These are phyloP conservation scores for Pyrus hybrid DNA, from an alignment of 331 rosid genomes.

Conservation along the genomic window DNA sequence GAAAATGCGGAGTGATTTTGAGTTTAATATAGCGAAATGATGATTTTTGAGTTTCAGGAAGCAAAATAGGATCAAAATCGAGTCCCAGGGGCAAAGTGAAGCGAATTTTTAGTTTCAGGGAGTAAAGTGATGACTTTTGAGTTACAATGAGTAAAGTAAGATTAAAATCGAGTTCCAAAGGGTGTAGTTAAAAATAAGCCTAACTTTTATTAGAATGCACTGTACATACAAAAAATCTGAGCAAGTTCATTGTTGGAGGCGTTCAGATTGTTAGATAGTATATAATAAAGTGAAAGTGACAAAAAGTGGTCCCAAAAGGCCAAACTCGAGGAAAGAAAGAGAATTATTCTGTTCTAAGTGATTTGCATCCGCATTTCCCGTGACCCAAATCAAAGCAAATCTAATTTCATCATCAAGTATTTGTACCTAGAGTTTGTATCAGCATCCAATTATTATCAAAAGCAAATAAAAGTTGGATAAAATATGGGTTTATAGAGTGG, in stretches of 20 bases:
- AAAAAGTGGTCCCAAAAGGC: neutral
- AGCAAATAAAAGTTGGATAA: neutral
- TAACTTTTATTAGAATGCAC: neutral
- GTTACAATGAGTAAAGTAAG: accelerated
- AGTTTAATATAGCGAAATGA: too few species aligned
- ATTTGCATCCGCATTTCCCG: neutral
- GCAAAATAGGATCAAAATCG: too few species aligned
- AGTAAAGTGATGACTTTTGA: too few species aligned
- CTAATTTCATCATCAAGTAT: neutral
- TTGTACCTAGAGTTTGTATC: neutral
- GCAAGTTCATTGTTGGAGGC: neutral
- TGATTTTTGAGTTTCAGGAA: too few species aligned
- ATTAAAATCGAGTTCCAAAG: too few species aligned
- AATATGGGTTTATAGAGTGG: neutral
- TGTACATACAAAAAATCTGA: neutral
- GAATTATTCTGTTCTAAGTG: neutral
- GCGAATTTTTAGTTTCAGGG: too few species aligned
- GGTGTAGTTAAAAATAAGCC: too few species aligned
- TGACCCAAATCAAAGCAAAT: neutral
- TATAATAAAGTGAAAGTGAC: neutral
- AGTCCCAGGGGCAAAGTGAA: too few species aligned
- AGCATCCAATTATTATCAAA: neutral
- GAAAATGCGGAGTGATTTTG: too few species aligned
- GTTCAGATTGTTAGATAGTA: neutral
- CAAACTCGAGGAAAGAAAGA: neutral